Percentiles rank a stretch among this genome's conserved stretches.
phyloP scores from a whole-genome alignment of 1,284 basidiomycete species.

The Thecaphora thlaspeos region DNA sequence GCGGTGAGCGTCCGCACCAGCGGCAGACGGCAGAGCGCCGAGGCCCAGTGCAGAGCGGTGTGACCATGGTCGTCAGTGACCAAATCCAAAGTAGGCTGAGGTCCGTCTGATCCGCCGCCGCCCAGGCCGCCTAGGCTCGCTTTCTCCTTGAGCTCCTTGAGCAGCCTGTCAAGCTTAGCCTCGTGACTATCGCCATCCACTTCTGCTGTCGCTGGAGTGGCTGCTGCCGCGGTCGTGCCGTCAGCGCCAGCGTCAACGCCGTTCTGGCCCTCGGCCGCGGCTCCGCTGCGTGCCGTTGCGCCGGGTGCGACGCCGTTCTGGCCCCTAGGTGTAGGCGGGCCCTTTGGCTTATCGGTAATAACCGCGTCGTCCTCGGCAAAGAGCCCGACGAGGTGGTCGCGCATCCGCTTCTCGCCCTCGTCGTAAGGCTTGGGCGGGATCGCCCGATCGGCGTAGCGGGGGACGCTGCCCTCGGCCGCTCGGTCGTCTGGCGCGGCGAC shows the following conservation, averaged over 20 bases:
- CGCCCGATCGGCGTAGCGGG: conserved; percentile 54
- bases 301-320: not conserved
- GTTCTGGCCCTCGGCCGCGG: not conserved
- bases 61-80: conserved; percentile 83
- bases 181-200: conserved; percentile 16
- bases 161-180: conserved; percentile 26
- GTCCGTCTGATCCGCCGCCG: conserved; percentile 70
- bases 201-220: not conserved
- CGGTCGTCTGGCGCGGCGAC: conserved; percentile 35
- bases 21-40: conserved; percentile 71
- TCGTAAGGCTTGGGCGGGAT: conserved; percentile 46
- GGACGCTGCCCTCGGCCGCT: conserved; percentile 24
- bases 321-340: not conserved
- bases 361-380: conserved; percentile 45
- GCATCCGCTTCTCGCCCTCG: conserved; percentile 51
- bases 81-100: conserved; percentile 66
- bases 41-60: conserved; percentile 88
- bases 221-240: not conserved
- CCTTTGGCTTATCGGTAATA: conserved; percentile 3
- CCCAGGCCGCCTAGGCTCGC: conserved; percentile 59
- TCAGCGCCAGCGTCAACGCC: not conserved
- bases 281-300: not conserved
- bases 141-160: conserved; percentile 31
- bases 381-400: conserved; percentile 46
- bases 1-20: conserved; percentile 56